Evolutionary conservation across 1,139 yeast genomes (phyloP).

Genomic region (Starmera stellimalicola): DNA sequence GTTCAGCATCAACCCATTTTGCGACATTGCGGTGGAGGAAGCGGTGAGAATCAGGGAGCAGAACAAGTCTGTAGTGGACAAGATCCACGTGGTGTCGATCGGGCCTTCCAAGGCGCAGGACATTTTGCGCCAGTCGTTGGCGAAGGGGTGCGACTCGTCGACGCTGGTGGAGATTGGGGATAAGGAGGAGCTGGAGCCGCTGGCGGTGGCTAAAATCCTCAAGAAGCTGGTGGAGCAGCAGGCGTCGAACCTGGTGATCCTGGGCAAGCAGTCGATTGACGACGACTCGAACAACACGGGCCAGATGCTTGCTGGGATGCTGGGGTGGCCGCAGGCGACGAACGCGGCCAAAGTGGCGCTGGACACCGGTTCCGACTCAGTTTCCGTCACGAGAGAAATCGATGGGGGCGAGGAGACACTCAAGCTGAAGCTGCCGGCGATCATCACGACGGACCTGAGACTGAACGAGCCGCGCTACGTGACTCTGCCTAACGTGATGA

Average conservation of each 20-base stretch:
- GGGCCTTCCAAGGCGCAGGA: conserved; percentile 88
- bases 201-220: conserved; percentile 80
- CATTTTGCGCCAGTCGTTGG: conserved; percentile 79
- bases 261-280: conserved; percentile 96
- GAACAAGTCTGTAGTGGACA: conserved; percentile 63
- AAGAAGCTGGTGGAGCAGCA: conserved; percentile 64
- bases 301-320: conserved; percentile 88
- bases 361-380: conserved; percentile 36
- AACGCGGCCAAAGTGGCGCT: conserved; percentile 84
- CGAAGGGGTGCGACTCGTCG: conserved; percentile 87
- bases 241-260: conserved; percentile 65
- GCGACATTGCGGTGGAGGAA: conserved; percentile 93
- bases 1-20: conserved; percentile 91
- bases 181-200: conserved; percentile 70
- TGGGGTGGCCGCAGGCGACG: conserved; percentile 97
- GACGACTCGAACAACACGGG: conserved; percentile 97
- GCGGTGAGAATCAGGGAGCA: conserved; percentile 71
- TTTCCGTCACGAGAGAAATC: conserved; percentile 80
- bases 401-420: conserved; percentile 92
- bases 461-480: conserved; percentile 93
- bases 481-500: conserved; percentile 90
- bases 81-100: conserved; percentile 85
- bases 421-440: conserved; percentile 69
- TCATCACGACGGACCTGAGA: conserved; percentile 88
- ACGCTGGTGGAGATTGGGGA: conserved; percentile 69